Conservation (phyloP, 2,329 filamentous ascomycete genomes). For the Penicillium sp. region DNA sequence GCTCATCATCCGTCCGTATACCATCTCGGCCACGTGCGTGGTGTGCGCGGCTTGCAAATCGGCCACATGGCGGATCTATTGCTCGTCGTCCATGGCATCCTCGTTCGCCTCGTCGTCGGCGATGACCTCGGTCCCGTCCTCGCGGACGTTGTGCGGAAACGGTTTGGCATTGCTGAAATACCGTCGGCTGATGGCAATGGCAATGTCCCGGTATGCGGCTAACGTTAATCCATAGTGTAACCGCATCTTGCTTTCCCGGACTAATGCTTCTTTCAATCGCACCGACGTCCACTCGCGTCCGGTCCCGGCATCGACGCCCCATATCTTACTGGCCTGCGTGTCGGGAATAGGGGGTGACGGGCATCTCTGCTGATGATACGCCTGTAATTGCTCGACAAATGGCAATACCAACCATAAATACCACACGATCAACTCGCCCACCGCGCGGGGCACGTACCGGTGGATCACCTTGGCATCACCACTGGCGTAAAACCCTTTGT, state of each 20-base stretch:
- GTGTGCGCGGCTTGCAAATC: too few species aligned
- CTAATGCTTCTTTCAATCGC: not conserved
- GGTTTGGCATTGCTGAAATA: not conserved
- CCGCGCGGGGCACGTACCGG: constrained; percentile 1
- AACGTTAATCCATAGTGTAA: not conserved
- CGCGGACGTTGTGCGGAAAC: too few species aligned
- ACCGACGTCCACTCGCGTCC: not conserved
- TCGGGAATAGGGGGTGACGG: not conserved
- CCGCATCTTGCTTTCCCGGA: not conserved
- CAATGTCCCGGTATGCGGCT: not conserved
- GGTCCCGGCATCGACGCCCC: not conserved
- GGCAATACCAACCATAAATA: constrained; percentile 11
- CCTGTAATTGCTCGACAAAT: not conserved
- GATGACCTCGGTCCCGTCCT: too few species aligned
- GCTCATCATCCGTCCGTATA: too few species aligned
- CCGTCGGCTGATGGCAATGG: not conserved
- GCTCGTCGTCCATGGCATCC: too few species aligned
- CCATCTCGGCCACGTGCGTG: too few species aligned
- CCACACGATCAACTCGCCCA: constrained; percentile 12
- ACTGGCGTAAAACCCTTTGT: constrained; percentile 10
- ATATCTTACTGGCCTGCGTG: not conserved
- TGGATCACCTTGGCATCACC: constrained; percentile 11
- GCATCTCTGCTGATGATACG: not conserved
- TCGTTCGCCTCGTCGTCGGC: too few species aligned
- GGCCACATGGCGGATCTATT: too few species aligned